These are phyloP conservation scores for Dictyostelium purpureum DNA, from an alignment of 78 protist species.

Conservation along the genomic window DNA sequence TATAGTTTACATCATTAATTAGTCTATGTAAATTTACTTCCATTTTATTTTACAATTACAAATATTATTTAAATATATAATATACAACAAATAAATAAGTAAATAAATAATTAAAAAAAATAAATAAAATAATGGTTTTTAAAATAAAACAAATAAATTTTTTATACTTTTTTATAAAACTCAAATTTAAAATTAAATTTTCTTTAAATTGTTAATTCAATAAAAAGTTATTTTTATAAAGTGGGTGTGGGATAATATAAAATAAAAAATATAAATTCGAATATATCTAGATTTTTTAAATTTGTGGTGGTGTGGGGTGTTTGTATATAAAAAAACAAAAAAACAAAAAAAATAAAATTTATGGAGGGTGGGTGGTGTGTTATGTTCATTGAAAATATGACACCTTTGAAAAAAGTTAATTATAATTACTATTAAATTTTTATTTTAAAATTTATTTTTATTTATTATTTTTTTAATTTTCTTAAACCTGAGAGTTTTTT, in stretches of 20 bases:
- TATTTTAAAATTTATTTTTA: neutral
- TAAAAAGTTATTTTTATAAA: too few species aligned
- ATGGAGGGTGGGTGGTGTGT: neutral
- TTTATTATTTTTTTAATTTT: neutral
- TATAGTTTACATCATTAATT: neutral
- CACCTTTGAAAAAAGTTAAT: neutral
- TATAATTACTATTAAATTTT: neutral
- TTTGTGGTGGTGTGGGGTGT: too few species aligned
- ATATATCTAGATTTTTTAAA: too few species aligned
- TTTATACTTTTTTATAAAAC: neutral
- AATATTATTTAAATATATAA: neutral
- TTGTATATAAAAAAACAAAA: neutral
- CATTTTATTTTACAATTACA: neutral
- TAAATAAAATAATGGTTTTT: too few species aligned
- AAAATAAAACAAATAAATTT: neutral
- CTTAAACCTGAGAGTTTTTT: conserved; percentile 4
- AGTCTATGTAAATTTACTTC: neutral
- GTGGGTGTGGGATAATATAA: too few species aligned
- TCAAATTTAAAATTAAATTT: too few species aligned
- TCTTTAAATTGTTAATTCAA: too few species aligned
- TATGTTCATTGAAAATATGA: neutral
- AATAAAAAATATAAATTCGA: too few species aligned
- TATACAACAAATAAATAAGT: neutral
- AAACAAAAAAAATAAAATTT: neutral
- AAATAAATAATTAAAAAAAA: neutral